Evolutionary conservation across 2,329 filamentous ascomycete genomes (phyloP), one percentile per base, ranked within the genome.

Genomic region (Fusarium nanum): DNA sequence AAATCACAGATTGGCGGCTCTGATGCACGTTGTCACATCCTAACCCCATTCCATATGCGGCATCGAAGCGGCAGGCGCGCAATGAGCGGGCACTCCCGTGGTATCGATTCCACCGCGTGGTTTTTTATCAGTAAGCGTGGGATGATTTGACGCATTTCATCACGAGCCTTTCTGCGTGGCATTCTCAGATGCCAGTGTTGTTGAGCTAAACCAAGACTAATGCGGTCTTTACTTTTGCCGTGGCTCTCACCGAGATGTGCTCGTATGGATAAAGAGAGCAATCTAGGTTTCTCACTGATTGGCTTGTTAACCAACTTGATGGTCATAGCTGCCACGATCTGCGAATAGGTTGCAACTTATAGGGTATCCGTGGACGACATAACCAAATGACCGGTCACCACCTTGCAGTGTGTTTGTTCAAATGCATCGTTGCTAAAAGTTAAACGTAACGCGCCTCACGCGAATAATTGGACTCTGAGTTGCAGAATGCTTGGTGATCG

Each of bases 71-170:
- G 73, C 71, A 73, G 68, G 68, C 67, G 73, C 68, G 73, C 68
- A 72, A 73, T 60, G 45, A 64, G 64, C 73, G 73, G 73, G 66
- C 73, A 61, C 73, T 75, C 73, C 73, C 73, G 73, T 70, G 53
- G 60, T 60, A 66, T 68, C 56, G 46, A 64, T 73, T 45, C 53
- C 67, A 60, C 50, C 49, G 55, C 59, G 65, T 68, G 70, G 59
- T 68, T 70, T 58, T 46, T 34, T 57, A 64, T 57, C 56, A 61
- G 53, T 48, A 52, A 58, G 50, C 59, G 73, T 52, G 63, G 67
- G 63, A 73, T 71, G 56, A 48, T 54, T 41, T 68, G 59, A 64
- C 59, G 55, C 61, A 63, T 64, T 63, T 55, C 64, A 60, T 59
- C 56, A 57, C 64, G 48, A 55, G 64, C 28, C 46, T 56, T 27